Evolutionary conservation across 2,329 filamentous ascomycete species (phyloP).

Genomic region (Akanthomyces muscarius): DNA sequence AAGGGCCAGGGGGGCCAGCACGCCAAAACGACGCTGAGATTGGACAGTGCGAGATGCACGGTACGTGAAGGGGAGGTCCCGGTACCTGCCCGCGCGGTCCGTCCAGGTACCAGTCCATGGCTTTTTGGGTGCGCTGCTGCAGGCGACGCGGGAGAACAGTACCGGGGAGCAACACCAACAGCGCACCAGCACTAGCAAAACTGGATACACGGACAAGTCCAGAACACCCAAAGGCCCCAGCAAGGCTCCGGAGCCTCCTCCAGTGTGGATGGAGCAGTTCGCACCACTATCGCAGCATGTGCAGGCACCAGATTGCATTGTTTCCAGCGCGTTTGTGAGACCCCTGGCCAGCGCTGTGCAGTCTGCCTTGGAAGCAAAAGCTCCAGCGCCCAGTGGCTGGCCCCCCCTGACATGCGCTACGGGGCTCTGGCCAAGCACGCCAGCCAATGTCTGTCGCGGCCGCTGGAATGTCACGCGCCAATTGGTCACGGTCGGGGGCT

Average conservation of each 20-base stretch:
- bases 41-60: not conserved
- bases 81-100: not conserved
- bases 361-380: not conserved
- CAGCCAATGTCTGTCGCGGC: slow-evolving; percentile 24
- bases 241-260: not conserved
- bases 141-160: not conserved
- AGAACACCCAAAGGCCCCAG: not conserved
- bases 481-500: slow-evolving; percentile 21
- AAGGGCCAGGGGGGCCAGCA: not conserved
- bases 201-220: not conserved
- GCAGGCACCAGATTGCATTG: no score
- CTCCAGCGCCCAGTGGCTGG: not conserved
- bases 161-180: not conserved
- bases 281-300: not conserved
- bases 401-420: not conserved
- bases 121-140: not conserved
- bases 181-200: not conserved
- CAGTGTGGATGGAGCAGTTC: not conserved
- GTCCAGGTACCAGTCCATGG: no score
- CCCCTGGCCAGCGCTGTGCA: not conserved
- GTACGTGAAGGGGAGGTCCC: not conserved
- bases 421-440: slow-evolving; percentile 22
- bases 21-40: not conserved
- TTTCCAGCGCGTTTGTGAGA: not conserved
- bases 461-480: slow-evolving; percentile 26